Conservation (phyloP, 441 rosid genomes). For the Erysimum pusillum region DNA sequence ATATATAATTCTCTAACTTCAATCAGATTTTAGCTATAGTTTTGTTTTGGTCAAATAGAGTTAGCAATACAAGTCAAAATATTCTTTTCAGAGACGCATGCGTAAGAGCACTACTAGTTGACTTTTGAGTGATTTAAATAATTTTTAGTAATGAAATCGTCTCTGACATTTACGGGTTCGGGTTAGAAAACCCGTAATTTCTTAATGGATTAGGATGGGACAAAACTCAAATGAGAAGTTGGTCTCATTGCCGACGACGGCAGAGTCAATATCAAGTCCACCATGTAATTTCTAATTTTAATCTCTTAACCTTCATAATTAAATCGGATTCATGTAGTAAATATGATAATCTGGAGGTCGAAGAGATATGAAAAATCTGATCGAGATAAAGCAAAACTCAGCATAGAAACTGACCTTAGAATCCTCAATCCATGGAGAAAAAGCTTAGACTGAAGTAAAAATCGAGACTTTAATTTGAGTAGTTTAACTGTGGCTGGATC, state of each 20-base stretch:
- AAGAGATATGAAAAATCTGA: neutral
- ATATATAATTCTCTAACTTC: neutral
- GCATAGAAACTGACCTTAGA: slow-evolving; percentile 43
- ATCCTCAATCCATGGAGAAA: slow-evolving; percentile 41
- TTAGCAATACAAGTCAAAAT: neutral
- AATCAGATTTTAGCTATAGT: neutral
- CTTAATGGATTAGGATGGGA: neutral
- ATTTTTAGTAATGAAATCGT: neutral
- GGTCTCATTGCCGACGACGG: slow-evolving; percentile 10
- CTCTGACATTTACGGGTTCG: neutral
- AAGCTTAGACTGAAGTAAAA: slow-evolving; percentile 4
- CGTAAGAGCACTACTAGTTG: slow-evolving; percentile 23
- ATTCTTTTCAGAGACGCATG: slow-evolving; percentile 2
- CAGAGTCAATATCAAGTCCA: slow-evolving; percentile 17
- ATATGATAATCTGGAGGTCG: neutral
- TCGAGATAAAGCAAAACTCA: slow-evolving; percentile 13
- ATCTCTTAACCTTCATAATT: neutral
- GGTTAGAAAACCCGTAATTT: too few species aligned
- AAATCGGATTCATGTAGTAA: neutral
- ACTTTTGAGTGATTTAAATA: slow-evolving; percentile 21
- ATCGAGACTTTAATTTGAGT: neutral
- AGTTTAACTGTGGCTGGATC: neutral
- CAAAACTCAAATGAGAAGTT: slow-evolving; percentile 19
- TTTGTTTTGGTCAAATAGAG: neutral
- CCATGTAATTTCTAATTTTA: neutral